These are phyloP conservation scores for Glomus cerebriforme DNA, from an alignment of 192 early-diverging fungal genomes.

Conservation along the genomic window DNA sequence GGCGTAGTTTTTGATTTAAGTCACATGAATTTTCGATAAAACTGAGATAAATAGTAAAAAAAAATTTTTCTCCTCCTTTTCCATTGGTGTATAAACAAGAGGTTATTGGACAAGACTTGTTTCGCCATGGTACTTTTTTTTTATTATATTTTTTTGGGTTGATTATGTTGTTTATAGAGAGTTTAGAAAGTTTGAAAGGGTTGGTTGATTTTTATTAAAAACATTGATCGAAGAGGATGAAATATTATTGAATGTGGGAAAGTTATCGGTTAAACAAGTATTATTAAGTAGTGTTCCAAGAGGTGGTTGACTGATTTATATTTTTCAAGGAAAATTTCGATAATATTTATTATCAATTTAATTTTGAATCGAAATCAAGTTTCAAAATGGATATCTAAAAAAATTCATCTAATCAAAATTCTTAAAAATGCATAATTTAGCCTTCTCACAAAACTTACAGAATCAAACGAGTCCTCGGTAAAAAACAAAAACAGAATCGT, in stretches of 20 bases:
- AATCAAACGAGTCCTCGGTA: conserved; percentile 97
- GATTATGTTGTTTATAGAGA: background rate
- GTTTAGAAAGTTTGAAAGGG: background rate
- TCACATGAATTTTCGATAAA: background rate
- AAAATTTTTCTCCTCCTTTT: background rate
- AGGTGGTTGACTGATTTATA: no score
- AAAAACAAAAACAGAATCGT: conserved; percentile 99
- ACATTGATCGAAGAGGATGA: no score
- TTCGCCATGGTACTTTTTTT: background rate
- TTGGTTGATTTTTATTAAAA: background rate
- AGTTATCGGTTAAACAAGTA: no score
- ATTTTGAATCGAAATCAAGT: no score
- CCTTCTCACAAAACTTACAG: conserved; percentile 98
- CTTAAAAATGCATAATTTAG: conserved; percentile 54
- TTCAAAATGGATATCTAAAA: no score
- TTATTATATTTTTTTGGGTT: background rate
- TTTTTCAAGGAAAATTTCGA: no score
- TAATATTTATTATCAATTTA: no score
- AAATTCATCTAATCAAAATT: no score
- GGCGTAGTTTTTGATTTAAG: background rate
- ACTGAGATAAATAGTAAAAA: background rate
- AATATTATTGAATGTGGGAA: no score
- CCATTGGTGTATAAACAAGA: background rate
- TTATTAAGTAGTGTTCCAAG: no score
- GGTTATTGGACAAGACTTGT: background rate